Evolutionary conservation across 1,284 basidiomycete genomes (phyloP).

Genomic region (Megacollybia platyphylla): DNA sequence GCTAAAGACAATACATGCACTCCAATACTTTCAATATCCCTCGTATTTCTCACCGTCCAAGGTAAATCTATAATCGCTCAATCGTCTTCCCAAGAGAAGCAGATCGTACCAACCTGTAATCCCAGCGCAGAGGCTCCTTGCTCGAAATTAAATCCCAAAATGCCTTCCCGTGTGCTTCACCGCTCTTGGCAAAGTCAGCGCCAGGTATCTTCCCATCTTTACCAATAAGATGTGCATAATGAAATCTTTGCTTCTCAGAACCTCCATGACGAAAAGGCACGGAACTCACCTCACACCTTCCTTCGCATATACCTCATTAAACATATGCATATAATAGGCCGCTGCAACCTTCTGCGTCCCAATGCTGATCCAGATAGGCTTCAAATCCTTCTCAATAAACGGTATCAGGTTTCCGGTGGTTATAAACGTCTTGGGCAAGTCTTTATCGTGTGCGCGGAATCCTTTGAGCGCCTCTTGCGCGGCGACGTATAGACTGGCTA

Average conservation of each 20-base stretch:
- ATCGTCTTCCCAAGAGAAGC: neutral
- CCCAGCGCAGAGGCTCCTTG: constrained; percentile 7
- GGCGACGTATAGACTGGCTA: constrained; percentile 11
- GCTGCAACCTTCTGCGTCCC: constrained; percentile 13
- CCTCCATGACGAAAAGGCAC: neutral
- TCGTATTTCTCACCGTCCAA: constrained; percentile 5
- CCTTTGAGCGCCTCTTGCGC: constrained; percentile 15
- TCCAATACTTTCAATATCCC: neutral
- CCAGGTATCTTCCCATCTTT: constrained; percentile 10
- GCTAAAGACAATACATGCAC: too few species aligned
- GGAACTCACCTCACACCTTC: constrained; percentile 13
- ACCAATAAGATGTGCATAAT: constrained; percentile 14
- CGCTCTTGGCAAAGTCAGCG: constrained; percentile 11
- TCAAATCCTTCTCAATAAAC: constrained; percentile 7
- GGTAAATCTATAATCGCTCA: constrained; percentile 2
- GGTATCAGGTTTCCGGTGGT: constrained; percentile 17
- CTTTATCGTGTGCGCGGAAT: constrained; percentile 13
- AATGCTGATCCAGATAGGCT: constrained; percentile 7
- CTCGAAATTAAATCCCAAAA: constrained; percentile 10
- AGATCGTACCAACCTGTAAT: constrained; percentile 7
- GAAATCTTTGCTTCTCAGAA: constrained; percentile 11
- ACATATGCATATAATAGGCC: constrained; percentile 12
- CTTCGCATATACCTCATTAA: constrained; percentile 11
- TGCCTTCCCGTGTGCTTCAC: constrained; percentile 13
- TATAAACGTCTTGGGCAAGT: constrained; percentile 16